Percentiles rank a stretch among this genome's conserved stretches.
Evolutionary conservation across 441 rosid species (phyloP).

Genomic region (Eruca vesicaria): DNA sequence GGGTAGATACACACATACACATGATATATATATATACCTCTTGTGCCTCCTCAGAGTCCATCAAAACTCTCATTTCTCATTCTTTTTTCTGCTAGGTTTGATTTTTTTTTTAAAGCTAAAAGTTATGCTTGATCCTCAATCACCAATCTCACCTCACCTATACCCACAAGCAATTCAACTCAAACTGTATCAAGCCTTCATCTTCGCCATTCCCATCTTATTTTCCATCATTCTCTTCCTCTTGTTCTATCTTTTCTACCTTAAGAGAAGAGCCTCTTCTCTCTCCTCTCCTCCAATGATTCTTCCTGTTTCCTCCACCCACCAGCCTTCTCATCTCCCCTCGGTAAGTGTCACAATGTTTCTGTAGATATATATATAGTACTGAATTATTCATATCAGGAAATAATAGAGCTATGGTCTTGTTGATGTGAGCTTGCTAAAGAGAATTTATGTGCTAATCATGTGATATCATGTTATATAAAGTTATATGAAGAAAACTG

Average conservation of each 20-base stretch:
- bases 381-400: slow-evolving; percentile 6
- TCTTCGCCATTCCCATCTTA: slow-evolving; percentile 92
- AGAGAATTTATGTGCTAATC: background rate
- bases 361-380: background rate
- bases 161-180: slow-evolving; percentile 89
- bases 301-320: slow-evolving; percentile 46
- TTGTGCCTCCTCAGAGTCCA: slow-evolving; percentile 18
- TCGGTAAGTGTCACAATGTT: slow-evolving; percentile 42
- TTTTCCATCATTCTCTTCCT: slow-evolving; percentile 87
- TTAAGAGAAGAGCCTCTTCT: slow-evolving; percentile 85
- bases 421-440: slow-evolving; percentile 8
- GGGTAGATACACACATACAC: slow-evolving; percentile 8
- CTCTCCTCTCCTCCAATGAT: slow-evolving; percentile 43
- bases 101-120: slow-evolving; percentile 16
- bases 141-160: slow-evolving; percentile 62
- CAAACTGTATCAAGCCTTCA: slow-evolving; percentile 93
- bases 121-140: slow-evolving; percentile 64
- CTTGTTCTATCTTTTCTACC: slow-evolving; percentile 89
- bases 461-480: background rate
- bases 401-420: background rate
- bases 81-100: background rate
- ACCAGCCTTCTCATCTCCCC: slow-evolving; percentile 44
- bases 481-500: slow-evolving; percentile 8
- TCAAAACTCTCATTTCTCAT: slow-evolving; percentile 30
- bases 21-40: slow-evolving; percentile 24